Percentiles rank a stretch among this genome's conserved stretches.
Conservation (phyloP, 1,139 yeast species). For the Candida dubliniensis region DNA sequence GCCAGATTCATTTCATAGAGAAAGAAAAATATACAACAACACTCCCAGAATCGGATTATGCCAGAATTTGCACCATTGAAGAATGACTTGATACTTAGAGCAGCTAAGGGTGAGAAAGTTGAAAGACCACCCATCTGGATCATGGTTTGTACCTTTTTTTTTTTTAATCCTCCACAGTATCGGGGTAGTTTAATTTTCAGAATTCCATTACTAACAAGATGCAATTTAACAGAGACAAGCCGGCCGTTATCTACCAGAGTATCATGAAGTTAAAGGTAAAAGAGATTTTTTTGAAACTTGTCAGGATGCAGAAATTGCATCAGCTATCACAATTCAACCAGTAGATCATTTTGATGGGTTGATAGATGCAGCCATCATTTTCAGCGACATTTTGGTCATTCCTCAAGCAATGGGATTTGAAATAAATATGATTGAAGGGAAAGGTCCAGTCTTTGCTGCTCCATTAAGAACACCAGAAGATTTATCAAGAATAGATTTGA, state of each 20-base stretch:
- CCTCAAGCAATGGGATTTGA: conserved; percentile 99
- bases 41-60: conserved; percentile 21
- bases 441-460: conserved; percentile 90
- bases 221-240: conserved; percentile 60
- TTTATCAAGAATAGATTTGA: conserved; percentile 54
- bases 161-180: too few species aligned
- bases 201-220: conserved; percentile 17
- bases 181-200: too few species aligned
- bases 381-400: conserved; percentile 90
- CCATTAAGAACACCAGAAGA: conserved; percentile 81
- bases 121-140: conserved; percentile 99
- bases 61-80: conserved; percentile 64
- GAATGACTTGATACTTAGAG: conserved; percentile 87
- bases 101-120: conserved; percentile 77
- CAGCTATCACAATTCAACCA: conserved; percentile 94
- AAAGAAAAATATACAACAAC: too few species aligned
- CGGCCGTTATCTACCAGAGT: conserved; percentile 87
- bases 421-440: conserved; percentile 90
- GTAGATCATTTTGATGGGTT: conserved; percentile 85
- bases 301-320: conserved; percentile 89
- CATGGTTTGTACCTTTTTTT: conserved; percentile 55
- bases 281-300: conserved; percentile 93
- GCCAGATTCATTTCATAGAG: too few species aligned
- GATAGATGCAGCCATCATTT: conserved; percentile 94
- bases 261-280: conserved; percentile 83